Percentiles rank a stretch among this genome's conserved stretches.
Evolutionary conservation across 768 basidiomycete species (phyloP).

Genomic region (Leccinum longicurvipes): DNA sequence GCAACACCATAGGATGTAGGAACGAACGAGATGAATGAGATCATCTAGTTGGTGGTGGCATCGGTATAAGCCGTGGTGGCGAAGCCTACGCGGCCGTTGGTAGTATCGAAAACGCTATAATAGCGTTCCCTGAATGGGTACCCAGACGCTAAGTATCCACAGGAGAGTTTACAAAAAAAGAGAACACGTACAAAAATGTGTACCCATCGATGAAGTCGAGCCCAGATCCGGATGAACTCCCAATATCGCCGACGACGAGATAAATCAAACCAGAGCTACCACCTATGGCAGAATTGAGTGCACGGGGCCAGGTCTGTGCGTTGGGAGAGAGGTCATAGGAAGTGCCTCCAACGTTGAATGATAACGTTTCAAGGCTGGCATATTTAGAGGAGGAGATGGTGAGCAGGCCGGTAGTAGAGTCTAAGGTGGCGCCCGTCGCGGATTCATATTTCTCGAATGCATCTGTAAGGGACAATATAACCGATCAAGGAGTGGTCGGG

Average conservation of each 20-base stretch:
- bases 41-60: not conserved
- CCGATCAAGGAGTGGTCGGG: slow-evolving; percentile 1
- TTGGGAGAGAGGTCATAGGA: slow-evolving; percentile 23
- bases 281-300: slow-evolving; percentile 29
- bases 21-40: not conserved
- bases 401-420: slow-evolving; percentile 30
- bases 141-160: not conserved
- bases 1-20: not conserved
- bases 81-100: slow-evolving; percentile 7
- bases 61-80: slow-evolving; percentile 3
- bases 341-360: slow-evolving; percentile 24
- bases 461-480: slow-evolving; percentile 18
- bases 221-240: slow-evolving; percentile 8
- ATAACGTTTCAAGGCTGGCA: slow-evolving; percentile 21
- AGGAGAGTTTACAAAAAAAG: not conserved
- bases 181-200: slow-evolving; percentile 10
- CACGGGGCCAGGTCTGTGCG: slow-evolving; percentile 35
- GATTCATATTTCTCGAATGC: slow-evolving; percentile 25
- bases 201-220: slow-evolving; percentile 27
- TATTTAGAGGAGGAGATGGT: slow-evolving; percentile 25
- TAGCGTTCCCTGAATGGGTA: slow-evolving; percentile 32
- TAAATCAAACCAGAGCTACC: slow-evolving; percentile 25
- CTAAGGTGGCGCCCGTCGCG: slow-evolving; percentile 27
- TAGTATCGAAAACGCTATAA: slow-evolving; percentile 35
- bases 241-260: slow-evolving; percentile 28